phyloP scores from a whole-genome alignment of 2,329 filamentous ascomycete genomes.

The Chrysoporthe austroafricana region DNA sequence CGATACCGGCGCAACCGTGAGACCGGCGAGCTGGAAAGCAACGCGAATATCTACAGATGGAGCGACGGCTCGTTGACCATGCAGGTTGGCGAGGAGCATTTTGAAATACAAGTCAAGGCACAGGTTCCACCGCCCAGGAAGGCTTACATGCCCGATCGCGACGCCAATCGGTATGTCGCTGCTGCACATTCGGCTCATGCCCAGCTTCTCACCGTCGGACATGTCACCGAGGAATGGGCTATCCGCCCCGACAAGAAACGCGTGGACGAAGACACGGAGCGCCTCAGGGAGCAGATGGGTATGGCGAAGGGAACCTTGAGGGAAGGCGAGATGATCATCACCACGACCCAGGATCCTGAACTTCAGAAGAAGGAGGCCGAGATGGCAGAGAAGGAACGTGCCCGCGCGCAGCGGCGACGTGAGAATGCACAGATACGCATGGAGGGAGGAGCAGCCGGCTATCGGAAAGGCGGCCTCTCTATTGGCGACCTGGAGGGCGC shows the following conservation, averaged over 20 bases:
- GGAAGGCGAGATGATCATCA: constrained; percentile 66
- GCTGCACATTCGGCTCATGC: constrained; percentile 71
- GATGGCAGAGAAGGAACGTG: constrained; percentile 72
- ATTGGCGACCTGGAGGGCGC: constrained; percentile 71
- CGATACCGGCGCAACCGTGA: constrained; percentile 70
- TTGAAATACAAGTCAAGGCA: constrained; percentile 71
- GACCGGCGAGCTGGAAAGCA: constrained; percentile 72
- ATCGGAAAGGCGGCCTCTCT: constrained; percentile 58
- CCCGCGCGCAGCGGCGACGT: constrained; percentile 66
- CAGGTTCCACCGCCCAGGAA: constrained; percentile 66
- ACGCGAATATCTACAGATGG: constrained; percentile 76
- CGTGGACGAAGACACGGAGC: constrained; percentile 58
- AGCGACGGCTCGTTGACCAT: constrained; percentile 79
- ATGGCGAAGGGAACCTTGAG: constrained; percentile 54
- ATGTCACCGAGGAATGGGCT: constrained; percentile 73
- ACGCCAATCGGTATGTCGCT: constrained; percentile 77
- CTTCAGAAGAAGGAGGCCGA: constrained; percentile 75
- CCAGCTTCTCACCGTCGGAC: constrained; percentile 73
- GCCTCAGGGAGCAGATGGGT: constrained; percentile 69
- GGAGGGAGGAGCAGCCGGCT: constrained; percentile 57
- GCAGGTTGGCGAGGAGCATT: constrained; percentile 75
- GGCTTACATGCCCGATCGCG: constrained; percentile 67
- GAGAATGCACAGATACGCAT: constrained; percentile 70
- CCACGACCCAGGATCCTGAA: constrained; percentile 74
- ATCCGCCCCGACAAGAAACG: constrained; percentile 60